Evolutionary conservation across 1,284 basidiomycete species (phyloP).

Genomic region (Leucoagaricus sp.): DNA sequence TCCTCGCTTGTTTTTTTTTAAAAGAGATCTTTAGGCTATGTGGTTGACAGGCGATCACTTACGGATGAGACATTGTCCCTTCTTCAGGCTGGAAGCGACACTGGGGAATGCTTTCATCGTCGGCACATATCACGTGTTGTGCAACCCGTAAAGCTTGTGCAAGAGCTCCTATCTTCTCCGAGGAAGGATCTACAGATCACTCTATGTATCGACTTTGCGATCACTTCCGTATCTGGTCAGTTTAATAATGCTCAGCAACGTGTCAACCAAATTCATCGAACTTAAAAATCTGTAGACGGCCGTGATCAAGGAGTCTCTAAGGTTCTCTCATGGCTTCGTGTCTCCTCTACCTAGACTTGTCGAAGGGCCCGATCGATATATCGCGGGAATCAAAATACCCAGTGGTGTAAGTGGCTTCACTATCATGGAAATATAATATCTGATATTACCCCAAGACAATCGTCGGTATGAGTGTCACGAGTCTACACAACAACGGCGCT

Average conservation of each 20-base stretch:
- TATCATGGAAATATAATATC: neutral
- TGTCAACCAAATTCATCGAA: neutral
- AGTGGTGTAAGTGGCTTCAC: slow-evolving; percentile 20
- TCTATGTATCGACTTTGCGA: slow-evolving; percentile 28
- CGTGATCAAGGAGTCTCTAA: slow-evolving; percentile 35
- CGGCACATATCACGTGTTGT: slow-evolving; percentile 33
- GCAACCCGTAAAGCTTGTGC: slow-evolving; percentile 23
- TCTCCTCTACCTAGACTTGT: slow-evolving; percentile 32
- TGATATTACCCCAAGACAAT: slow-evolving; percentile 21
- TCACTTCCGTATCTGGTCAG: slow-evolving; percentile 38
- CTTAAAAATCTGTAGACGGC: slow-evolving; percentile 21
- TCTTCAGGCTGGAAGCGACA: slow-evolving; percentile 32
- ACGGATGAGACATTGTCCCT: slow-evolving; percentile 33
- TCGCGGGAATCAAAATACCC: slow-evolving; percentile 26
- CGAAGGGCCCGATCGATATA: slow-evolving; percentile 20
- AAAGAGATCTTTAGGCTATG: neutral
- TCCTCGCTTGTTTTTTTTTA: neutral
- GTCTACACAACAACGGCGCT: slow-evolving; percentile 28
- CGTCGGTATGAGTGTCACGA: slow-evolving; percentile 33
- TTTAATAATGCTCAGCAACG: too few relatives aligned
- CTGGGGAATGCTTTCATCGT: slow-evolving; percentile 34
- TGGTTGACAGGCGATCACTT: neutral
- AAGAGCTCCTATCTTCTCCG: slow-evolving; percentile 33
- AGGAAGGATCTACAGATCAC: slow-evolving; percentile 23
- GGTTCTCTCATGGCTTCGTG: slow-evolving; percentile 31